Evolutionary conservation across 2,329 filamentous ascomycete genomes (phyloP), one percentile per base, ranked within the genome.

Genomic region (Neonectria magnoliae): DNA sequence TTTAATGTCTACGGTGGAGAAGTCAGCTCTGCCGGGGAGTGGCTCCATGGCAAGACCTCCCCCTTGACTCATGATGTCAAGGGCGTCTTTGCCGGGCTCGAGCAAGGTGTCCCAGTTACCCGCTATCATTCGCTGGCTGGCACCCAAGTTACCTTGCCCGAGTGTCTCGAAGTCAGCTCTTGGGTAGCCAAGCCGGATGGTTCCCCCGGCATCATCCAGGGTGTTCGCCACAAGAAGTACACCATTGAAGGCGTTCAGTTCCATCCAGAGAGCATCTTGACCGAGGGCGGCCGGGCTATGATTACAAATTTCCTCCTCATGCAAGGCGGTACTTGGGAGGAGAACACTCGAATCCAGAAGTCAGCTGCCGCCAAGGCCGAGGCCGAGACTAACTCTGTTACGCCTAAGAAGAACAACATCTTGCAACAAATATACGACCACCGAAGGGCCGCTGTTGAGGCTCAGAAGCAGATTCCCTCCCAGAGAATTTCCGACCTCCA

Each of bases 241-340:
- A 87, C 93, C 2, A 86, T 98, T n/a, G 96, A 99, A 79, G 96
- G 94, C 44, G 96, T 99, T 16, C 96, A 99, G 76, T 99, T 98
- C 73, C 96, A 99, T 73, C 96, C 96, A 0, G 96, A 99, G 80
- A 98, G 95, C 77, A 99, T 99, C 62, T 82, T 99, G 56, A 98
- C 95, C 0, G 93, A 92, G 50, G 89, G 96, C 63, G 96, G 97
- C 4, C 90, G 94, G 38, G 81, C 87, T 38, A 98, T 99, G 93
- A 88, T 99, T 76, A 90, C 89, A 76, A 99, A 98, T 79, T 99
- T 99, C 78, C 81, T 99, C 65, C 86, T 85, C 62, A 90, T 97
- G 86, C 92, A 91, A 72, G 93, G 93, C 20, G 96, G 96, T 25
- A 98, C 94, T 52, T 99, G 96, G 96, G 87, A 87, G 56, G 93